Conservation (phyloP, 2,329 filamentous ascomycete species). For the Aspergillus sp. region DNA sequence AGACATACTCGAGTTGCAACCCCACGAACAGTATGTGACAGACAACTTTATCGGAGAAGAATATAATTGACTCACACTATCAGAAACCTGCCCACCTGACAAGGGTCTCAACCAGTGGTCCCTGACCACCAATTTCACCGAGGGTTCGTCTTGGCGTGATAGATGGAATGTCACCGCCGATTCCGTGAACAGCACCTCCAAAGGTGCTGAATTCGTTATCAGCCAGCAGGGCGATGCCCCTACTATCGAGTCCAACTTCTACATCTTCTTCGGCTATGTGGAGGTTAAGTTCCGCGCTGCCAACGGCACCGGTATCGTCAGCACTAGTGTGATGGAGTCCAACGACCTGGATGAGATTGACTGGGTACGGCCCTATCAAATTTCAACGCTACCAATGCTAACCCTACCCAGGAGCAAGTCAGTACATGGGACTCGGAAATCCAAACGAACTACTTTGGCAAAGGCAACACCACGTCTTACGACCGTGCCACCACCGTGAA, state of each 20-base stretch:
- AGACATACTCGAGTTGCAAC: constrained; percentile 77
- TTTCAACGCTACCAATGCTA: constrained; percentile 56
- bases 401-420: constrained; percentile 35
- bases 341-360: constrained; percentile 95
- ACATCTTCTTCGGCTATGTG: constrained; percentile 96
- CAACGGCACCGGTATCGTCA: constrained; percentile 89
- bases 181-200: constrained; percentile 61
- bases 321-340: constrained; percentile 84
- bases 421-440: constrained; percentile 36
- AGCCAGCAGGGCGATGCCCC: constrained; percentile 76
- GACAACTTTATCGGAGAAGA: background rate
- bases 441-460: constrained; percentile 95
- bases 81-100: constrained; percentile 65
- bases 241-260: constrained; percentile 84
- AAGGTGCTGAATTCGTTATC: constrained; percentile 82
- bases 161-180: constrained; percentile 69
- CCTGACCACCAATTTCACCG: constrained; percentile 42
- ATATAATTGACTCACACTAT: background rate
- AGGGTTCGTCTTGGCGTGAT: constrained; percentile 54
- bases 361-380: constrained; percentile 75
- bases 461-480: constrained; percentile 76
- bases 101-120: constrained; percentile 61
- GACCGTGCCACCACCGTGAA: constrained; percentile 81
- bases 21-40: constrained; percentile 49
- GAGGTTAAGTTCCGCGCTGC: constrained; percentile 83